Base-by-base conservation (phyloP, 2,329 filamentous ascomycete genomes). In the Mycosphaerella sp. region DNA sequence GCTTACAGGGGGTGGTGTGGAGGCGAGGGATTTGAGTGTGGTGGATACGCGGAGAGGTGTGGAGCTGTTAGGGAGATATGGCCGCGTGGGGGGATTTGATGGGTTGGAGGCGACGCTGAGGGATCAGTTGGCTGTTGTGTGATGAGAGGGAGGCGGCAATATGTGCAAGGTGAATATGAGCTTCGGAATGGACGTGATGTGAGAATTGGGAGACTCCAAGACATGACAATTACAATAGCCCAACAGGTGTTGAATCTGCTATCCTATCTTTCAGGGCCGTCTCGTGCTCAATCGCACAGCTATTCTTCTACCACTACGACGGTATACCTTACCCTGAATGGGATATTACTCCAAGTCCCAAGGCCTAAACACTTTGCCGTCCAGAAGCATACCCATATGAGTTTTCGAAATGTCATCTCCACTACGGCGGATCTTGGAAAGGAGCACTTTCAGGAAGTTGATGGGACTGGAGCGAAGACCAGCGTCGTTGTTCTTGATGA, bases 321-420 rank as follows among this genome's bases (percentile, higher is more conserved):
- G 7, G 2, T 18, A 16, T 12, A 25, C 39, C 3, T 41, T 27
- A 21, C 2, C 17, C 16, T 41, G 30, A 3, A 12, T 34, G 30
- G 4, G 30, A 34, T 10, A 34, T n/a, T 10, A 34, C 7, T 34
- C 30, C 6, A 41, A 41, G 4, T 41, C 39, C 8, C 16, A 25
- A 21, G 16, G 5, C 17, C 39, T 5, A 9, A 48, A 41, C 8
- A 28, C n/a, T 14, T 41, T 41, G 4, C 21, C 21, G 21, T 59
- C 55, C 28, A 66, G 35, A n/a, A 66, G 18, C 1, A 40, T 41
- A 2, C 62, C 64, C 49, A 66, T 55, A 10, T 64, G 58, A 17
- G 63, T 66, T 53, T 59, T 59, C 2, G 49, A 44, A 36, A 64
- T 61, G 1, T 53, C 53, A 17, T 62, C 49, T 2, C 62, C 61